Evolutionary conservation across 2,329 filamentous ascomycete species (phyloP).

Genomic region (Hypoxylon sp.): DNA sequence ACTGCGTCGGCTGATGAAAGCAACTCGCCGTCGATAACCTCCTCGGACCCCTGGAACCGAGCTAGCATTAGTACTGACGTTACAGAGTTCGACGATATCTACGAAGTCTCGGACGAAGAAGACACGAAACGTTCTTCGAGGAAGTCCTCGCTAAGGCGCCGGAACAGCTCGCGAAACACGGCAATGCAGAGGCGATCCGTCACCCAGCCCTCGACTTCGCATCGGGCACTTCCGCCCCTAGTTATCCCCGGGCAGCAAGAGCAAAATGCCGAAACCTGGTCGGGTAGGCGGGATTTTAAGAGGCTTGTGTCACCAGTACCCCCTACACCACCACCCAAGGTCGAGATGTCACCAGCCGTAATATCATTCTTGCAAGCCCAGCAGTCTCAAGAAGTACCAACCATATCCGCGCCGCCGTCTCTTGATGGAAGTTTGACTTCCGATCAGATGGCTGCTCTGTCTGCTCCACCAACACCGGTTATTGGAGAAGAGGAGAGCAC

Average conservation of each 20-base stretch:
- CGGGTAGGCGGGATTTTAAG: conserved; percentile 60
- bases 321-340: conserved; percentile 73
- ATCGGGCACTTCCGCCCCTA: conserved; percentile 61
- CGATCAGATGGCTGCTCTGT: conserved; percentile 85
- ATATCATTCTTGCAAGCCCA: conserved; percentile 76
- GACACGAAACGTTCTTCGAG: conserved; percentile 59
- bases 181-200: conserved; percentile 59
- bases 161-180: conserved; percentile 53
- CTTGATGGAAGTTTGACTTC: conserved; percentile 90
- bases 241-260: conserved; percentile 62
- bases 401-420: conserved; percentile 84
- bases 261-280: conserved; percentile 57
- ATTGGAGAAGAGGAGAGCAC: conserved; percentile 68
- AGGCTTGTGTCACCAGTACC: conserved; percentile 69
- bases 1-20: conserved; percentile 64
- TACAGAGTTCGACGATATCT: conserved; percentile 87
- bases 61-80: conserved; percentile 72
- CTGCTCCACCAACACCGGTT: conserved; percentile 86
- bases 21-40: conserved; percentile 63
- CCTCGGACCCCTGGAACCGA: conserved; percentile 72
- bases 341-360: conserved; percentile 81
- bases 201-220: conserved; percentile 53
- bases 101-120: conserved; percentile 87
- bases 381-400: conserved; percentile 75
- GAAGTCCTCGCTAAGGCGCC: conserved; percentile 55